A percentile compares a stretch with the other conserved stretches of the same genome.
Evolutionary conservation across 2,329 filamentous ascomycete genomes (phyloP).

Genomic region (Periconia sp.): DNA sequence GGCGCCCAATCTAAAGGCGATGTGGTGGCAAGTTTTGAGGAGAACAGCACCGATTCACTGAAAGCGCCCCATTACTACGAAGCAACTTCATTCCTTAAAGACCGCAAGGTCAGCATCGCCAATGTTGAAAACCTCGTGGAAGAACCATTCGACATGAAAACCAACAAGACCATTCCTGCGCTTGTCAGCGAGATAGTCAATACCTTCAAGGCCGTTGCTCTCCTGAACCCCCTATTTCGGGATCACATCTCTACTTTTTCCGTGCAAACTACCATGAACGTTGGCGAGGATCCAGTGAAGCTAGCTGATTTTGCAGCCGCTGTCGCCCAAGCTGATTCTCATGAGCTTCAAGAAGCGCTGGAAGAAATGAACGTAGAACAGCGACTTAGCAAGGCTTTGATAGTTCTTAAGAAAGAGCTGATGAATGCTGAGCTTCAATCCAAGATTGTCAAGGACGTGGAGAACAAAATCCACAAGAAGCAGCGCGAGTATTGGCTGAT

Average conservation of each 20-base stretch:
- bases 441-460: conserved; percentile 97
- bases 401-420: conserved; percentile 95
- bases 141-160: conserved; percentile 87
- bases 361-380: conserved; percentile 90
- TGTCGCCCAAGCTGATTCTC: conserved; percentile 83
- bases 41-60: conserved; percentile 68
- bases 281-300: conserved; percentile 92
- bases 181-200: conserved; percentile 98
- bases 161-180: conserved; percentile 85
- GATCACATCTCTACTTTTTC: conserved; percentile 94
- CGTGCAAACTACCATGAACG: conserved; percentile 84
- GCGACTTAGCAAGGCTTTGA: conserved; percentile 86
- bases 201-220: conserved; percentile 96
- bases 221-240: conserved; percentile 90
- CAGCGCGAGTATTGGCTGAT: conserved; percentile 98
- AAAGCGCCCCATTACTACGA: conserved; percentile 65
- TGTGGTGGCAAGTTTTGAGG: conserved; percentile 96
- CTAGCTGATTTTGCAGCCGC: conserved; percentile 96
- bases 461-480: conserved; percentile 95
- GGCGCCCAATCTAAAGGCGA: conserved; percentile 67
- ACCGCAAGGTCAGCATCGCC: conserved; percentile 90
- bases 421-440: conserved; percentile 98
- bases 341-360: conserved; percentile 90
- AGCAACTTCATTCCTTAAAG: conserved; percentile 87
- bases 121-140: conserved; percentile 93